phyloP scores from a whole-genome alignment of 768 basidiomycete genomes.

The Mycena indigotica region DNA sequence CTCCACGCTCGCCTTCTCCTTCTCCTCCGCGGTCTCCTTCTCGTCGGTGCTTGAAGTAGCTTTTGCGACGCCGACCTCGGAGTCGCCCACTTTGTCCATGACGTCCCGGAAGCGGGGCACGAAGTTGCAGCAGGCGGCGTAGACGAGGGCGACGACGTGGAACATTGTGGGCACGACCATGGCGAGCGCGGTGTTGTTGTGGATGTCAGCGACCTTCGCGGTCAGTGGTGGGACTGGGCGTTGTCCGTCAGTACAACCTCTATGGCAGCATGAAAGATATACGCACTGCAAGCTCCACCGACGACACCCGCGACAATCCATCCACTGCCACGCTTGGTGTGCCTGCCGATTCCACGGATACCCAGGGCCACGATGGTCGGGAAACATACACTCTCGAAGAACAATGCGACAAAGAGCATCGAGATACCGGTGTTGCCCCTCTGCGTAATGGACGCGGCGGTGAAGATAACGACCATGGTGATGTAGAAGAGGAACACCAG shows the following conservation, averaged over 20 bases:
- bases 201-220: constrained; percentile 32
- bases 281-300: constrained; percentile 35
- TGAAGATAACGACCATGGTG: constrained; percentile 32
- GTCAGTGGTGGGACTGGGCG: constrained; percentile 33
- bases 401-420: constrained; percentile 35
- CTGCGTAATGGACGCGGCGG: constrained; percentile 32
- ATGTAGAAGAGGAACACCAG: constrained; percentile 33
- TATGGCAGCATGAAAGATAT: neutral
- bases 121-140: constrained; percentile 35
- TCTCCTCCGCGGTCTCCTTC: neutral
- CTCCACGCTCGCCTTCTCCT: neutral
- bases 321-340: constrained; percentile 37
- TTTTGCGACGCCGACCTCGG: neutral
- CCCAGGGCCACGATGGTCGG: constrained; percentile 38
- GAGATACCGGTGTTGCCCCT: constrained; percentile 32
- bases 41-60: constrained; percentile 11
- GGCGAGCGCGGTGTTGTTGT: constrained; percentile 35
- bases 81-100: constrained; percentile 28
- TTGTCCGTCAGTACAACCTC: neutral
- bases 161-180: constrained; percentile 37
- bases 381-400: constrained; percentile 40
- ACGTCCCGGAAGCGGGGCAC: constrained; percentile 30
- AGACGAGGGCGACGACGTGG: constrained; percentile 30
- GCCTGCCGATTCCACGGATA: constrained; percentile 35
- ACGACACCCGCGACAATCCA: constrained; percentile 37